Percentiles rank a stretch among this genome's conserved stretches.
Evolutionary conservation across 2,329 filamentous ascomycete genomes (phyloP).

Genomic region (Blastomyces percursus): DNA sequence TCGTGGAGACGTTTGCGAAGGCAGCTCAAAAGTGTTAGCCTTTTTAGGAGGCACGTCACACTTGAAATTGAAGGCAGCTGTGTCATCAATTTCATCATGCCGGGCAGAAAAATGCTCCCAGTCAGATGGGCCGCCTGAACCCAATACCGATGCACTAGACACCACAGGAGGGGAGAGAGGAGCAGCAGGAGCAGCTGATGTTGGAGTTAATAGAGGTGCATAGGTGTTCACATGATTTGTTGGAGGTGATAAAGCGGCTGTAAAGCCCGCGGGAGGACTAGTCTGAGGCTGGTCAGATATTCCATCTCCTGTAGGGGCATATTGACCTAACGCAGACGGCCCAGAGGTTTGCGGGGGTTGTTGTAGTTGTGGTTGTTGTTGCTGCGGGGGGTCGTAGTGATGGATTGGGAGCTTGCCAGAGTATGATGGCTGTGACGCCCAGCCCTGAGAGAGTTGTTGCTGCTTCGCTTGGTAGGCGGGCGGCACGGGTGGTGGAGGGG

Average conservation of each 20-base stretch:
- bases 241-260: constrained; percentile 9
- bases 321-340: not conserved
- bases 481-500: constrained; percentile 34
- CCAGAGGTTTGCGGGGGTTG: constrained; percentile 7
- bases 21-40: constrained; percentile 11
- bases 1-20: constrained; percentile 4
- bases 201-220: constrained; percentile 18
- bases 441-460: constrained; percentile 20
- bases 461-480: constrained; percentile 27
- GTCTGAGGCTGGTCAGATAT: constrained; percentile 6
- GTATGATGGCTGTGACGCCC: constrained; percentile 21
- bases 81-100: constrained; percentile 30
- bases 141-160: constrained; percentile 27
- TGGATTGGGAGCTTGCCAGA: constrained; percentile 22
- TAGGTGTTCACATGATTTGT: constrained; percentile 10
- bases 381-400: constrained; percentile 22
- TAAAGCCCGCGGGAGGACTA: constrained; percentile 11
- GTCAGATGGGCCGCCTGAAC: constrained; percentile 35
- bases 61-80: constrained; percentile 10
- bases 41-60: not conserved
- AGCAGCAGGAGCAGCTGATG: constrained; percentile 11
- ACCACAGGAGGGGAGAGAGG: constrained; percentile 7
- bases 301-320: not conserved
- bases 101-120: constrained; percentile 36
- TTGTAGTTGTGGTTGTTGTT: constrained; percentile 13